These are phyloP conservation scores for Eucalyptus cloeziana DNA, from an alignment of 345 rosid species.

Conservation along the genomic window DNA sequence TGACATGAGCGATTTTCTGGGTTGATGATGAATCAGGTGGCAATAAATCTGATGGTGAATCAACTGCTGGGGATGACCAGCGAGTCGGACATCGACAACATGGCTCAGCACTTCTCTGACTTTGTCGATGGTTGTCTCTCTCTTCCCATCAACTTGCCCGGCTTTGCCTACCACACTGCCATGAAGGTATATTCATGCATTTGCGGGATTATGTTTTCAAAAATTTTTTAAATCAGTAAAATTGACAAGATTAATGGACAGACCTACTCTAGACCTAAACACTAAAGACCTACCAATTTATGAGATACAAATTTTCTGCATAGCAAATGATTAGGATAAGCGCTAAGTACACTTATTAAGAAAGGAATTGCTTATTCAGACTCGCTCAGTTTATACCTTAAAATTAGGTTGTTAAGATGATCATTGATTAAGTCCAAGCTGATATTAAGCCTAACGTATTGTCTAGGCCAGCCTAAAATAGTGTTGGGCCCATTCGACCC, in stretches of 20 bases:
- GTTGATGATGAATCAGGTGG: slow-evolving; percentile 28
- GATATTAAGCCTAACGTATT: not conserved
- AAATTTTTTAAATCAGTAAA: not conserved
- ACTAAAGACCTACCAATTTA: not conserved
- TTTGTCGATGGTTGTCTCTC: slow-evolving; percentile 91
- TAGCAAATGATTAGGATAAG: not conserved
- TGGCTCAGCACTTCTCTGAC: slow-evolving; percentile 65
- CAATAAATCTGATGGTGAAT: slow-evolving; percentile 77
- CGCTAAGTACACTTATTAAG: not conserved
- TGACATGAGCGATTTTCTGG: not conserved
- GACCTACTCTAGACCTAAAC: not conserved
- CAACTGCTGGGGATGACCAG: slow-evolving; percentile 59
- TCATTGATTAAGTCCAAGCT: not conserved
- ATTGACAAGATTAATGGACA: not conserved
- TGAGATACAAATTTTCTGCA: not conserved
- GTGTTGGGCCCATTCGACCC: not conserved
- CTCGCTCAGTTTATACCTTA: not conserved
- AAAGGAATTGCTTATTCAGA: not conserved
- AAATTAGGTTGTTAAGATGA: not conserved
- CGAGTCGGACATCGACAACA: slow-evolving; percentile 56
- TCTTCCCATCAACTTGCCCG: slow-evolving; percentile 67
- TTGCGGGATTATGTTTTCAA: not conserved
- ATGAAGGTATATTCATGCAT: slow-evolving; percentile 38
- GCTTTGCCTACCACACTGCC: slow-evolving; percentile 59
- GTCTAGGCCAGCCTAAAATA: not conserved